Percentiles rank a stretch among this genome's conserved stretches.
Evolutionary conservation across 805 yeast genomes (phyloP).

Genomic region (Yarrowia yakushimensis): DNA sequence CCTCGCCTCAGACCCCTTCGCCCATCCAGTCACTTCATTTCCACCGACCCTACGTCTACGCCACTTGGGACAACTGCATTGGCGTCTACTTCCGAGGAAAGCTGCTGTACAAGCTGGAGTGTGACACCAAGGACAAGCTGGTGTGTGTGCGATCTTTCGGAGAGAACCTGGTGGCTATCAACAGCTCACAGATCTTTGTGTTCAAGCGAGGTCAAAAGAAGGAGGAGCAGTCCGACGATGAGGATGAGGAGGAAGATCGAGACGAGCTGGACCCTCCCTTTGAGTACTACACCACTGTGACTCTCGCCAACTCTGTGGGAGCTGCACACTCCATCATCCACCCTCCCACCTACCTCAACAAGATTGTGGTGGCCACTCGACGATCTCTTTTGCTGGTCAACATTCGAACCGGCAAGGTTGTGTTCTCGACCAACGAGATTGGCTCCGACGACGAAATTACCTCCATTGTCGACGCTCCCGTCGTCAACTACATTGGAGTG

Average conservation of each 20-base stretch:
- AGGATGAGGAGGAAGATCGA: neutral
- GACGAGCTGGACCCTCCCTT: constrained; percentile 32
- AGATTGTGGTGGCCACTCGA: constrained; percentile 77
- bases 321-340: constrained; percentile 67
- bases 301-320: constrained; percentile 62
- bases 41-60: constrained; percentile 80
- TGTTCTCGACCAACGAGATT: constrained; percentile 50
- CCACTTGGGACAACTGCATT: constrained; percentile 64
- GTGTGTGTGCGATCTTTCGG: constrained; percentile 1
- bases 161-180: constrained; percentile 41
- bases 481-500: constrained; percentile 73
- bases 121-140: constrained; percentile 32
- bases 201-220: constrained; percentile 47
- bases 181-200: constrained; percentile 53
- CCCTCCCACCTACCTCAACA: constrained; percentile 89
- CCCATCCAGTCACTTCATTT: constrained; percentile 70
- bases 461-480: constrained; percentile 80
- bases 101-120: constrained; percentile 45
- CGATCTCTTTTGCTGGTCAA: constrained; percentile 61
- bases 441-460: constrained; percentile 55
- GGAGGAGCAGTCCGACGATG: constrained; percentile 27
- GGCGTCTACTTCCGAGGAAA: constrained; percentile 78
- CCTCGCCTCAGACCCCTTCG: constrained; percentile 68
- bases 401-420: constrained; percentile 67
- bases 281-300: constrained; percentile 62